Conservation (phyloP, 108 stramenopile species). For the Cylindrotheca closterium region DNA sequence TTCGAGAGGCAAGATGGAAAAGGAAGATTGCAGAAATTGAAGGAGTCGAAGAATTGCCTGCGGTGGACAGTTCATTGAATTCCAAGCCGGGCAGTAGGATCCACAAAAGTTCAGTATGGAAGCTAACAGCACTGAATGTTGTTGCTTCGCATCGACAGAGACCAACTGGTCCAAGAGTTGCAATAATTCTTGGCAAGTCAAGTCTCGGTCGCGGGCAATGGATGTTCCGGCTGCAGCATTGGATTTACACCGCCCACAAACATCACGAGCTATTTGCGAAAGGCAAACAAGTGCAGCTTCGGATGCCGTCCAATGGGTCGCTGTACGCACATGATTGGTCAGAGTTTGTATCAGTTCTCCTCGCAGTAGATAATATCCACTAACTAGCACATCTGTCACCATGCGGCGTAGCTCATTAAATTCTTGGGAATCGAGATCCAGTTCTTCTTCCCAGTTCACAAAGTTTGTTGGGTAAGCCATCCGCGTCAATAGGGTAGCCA, state of each 20-base stretch:
- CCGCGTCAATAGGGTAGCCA: slow-evolving; percentile 31
- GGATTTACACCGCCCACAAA: slow-evolving; percentile 37
- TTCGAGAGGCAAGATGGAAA: slow-evolving; percentile 9
- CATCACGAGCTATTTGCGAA: slow-evolving; percentile 40
- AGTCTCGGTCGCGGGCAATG: slow-evolving; percentile 24
- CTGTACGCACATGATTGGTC: slow-evolving; percentile 12
- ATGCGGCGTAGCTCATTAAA: slow-evolving; percentile 59
- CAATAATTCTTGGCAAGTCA: slow-evolving; percentile 33
- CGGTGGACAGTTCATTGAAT: slow-evolving; percentile 26
- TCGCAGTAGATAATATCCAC: slow-evolving; percentile 47
- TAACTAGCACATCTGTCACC: slow-evolving; percentile 47
- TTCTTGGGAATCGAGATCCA: slow-evolving; percentile 51
- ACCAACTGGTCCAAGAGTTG: slow-evolving; percentile 29
- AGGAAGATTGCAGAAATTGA: slow-evolving; percentile 23
- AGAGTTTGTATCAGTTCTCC: slow-evolving; percentile 39
- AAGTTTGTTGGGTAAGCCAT: slow-evolving; percentile 38
- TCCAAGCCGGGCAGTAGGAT: slow-evolving; percentile 46
- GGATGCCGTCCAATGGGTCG: slow-evolving; percentile 33
- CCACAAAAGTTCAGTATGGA: slow-evolving; percentile 46
- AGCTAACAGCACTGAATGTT: slow-evolving; percentile 21
- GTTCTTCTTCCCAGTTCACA: slow-evolving; percentile 47
- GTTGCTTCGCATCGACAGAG: slow-evolving; percentile 1
- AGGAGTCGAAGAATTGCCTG: slow-evolving; percentile 40
- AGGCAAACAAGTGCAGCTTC: slow-evolving; percentile 50
- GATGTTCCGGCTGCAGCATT: slow-evolving; percentile 24